Conservation (phyloP, 805 yeast species). For the Wickerhamiella hasegawae region DNA sequence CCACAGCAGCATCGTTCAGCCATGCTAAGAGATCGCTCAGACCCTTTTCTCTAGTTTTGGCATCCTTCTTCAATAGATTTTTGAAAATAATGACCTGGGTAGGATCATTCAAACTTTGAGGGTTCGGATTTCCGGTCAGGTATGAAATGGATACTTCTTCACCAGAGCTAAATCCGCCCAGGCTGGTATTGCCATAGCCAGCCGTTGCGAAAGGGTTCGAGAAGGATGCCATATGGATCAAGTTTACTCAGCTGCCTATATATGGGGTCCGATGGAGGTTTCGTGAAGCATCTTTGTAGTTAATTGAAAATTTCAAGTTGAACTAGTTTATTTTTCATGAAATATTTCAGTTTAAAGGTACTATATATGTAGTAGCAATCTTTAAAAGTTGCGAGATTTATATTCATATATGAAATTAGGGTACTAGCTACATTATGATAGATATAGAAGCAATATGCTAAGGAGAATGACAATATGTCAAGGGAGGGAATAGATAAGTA, state of each 20-base stretch:
- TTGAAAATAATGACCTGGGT: constrained; percentile 51
- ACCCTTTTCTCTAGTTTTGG: constrained; percentile 74
- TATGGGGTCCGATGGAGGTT: no score
- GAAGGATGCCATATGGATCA: constrained; percentile 1
- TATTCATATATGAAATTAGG: no score
- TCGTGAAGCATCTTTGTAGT: no score
- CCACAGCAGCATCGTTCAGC: constrained; percentile 15
- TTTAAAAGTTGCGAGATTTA: no score
- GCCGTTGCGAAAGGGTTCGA: constrained; percentile 1
- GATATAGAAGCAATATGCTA: background rate
- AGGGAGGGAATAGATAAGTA: background rate
- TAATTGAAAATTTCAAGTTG: no score
- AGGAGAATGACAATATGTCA: background rate
- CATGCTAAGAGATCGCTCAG: constrained; percentile 34
- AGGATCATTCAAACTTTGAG: constrained; percentile 32
- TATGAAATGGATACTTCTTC: constrained; percentile 52
- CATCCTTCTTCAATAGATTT: constrained; percentile 59
- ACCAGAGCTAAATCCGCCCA: background rate
- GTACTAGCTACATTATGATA: background rate
- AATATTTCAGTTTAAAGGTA: no score
- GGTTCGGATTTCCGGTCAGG: constrained; percentile 65
- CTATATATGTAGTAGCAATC: no score
- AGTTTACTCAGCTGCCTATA: no score
- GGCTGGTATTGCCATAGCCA: background rate
- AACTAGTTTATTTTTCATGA: no score